A percentile compares a stretch with the other conserved stretches of the same genome.
phyloP scores from a whole-genome alignment of 176 grass and related monocot genomes.

The Triticum turgidum region DNA sequence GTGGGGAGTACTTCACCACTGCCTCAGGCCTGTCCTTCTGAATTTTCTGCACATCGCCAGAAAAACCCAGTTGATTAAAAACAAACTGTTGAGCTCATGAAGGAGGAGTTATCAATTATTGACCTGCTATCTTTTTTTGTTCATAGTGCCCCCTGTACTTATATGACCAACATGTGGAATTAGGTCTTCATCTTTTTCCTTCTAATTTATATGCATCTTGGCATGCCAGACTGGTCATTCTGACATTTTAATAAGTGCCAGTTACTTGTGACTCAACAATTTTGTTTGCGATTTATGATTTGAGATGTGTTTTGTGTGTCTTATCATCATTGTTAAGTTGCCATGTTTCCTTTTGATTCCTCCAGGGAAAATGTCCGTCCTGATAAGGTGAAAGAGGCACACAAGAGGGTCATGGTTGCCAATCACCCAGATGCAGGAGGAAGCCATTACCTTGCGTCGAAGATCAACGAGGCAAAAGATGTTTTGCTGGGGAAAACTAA shows the following conservation, averaged over 20 bases:
- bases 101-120: background rate
- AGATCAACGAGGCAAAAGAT: constrained; percentile 96
- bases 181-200: background rate
- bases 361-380: constrained; percentile 61
- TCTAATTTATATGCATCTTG: background rate
- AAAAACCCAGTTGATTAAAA: background rate
- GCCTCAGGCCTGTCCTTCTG: too few species aligned
- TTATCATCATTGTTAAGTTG: background rate
- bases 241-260: background rate
- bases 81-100: background rate
- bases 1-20: too few species aligned
- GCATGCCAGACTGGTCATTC: background rate
- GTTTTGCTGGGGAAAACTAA: constrained; percentile 78
- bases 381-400: constrained; percentile 95
- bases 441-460: constrained; percentile 92
- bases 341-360: constrained; percentile 10
- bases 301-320: background rate
- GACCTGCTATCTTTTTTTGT: background rate
- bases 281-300: background rate
- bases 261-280: background rate
- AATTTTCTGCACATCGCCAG: background rate
- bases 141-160: background rate
- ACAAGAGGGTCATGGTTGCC: constrained; percentile 95
- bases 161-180: background rate
- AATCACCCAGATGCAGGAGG: constrained; percentile 94